Evolutionary conservation across 768 basidiomycete genomes (phyloP).

Genomic region (Scleroderma citrinum): DNA sequence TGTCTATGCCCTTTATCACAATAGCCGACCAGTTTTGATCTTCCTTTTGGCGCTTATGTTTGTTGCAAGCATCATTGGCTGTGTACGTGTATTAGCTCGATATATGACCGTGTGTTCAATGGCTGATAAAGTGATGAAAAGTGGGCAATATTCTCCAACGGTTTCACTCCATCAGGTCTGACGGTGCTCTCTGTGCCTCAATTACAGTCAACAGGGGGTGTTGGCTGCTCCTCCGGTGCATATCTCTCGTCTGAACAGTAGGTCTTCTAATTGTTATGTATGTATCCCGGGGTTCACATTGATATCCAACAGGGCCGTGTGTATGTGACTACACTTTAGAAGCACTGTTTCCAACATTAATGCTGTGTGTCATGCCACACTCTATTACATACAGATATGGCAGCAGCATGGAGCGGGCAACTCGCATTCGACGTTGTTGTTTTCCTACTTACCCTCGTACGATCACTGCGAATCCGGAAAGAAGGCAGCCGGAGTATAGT

Average conservation of each 20-base stretch:
- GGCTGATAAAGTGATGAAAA: neutral
- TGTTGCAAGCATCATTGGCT: neutral
- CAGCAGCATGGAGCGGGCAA: conserved; percentile 8
- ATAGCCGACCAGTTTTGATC: conserved; percentile 4
- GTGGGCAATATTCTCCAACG: conserved; percentile 5
- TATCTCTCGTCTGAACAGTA: conserved; percentile 2
- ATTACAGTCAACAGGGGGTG: neutral
- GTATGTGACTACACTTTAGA: neutral
- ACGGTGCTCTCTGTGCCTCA: neutral
- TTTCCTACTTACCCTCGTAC: conserved; percentile 17
- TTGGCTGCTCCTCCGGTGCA: neutral
- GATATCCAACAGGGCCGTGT: neutral
- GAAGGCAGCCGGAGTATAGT: conserved; percentile 2
- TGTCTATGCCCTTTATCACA: conserved; percentile 14
- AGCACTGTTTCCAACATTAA: neutral
- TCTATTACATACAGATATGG: conserved; percentile 1
- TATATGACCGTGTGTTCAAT: neutral
- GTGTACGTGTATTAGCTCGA: conserved; percentile 5
- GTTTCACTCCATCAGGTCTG: neutral
- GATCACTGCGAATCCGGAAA: conserved; percentile 2
- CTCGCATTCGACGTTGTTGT: conserved; percentile 16
- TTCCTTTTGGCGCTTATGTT: neutral
- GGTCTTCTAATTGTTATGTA: neutral
- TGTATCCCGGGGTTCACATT: neutral
- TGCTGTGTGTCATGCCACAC: neutral